Conservation (phyloP, 1,284 basidiomycete species). For the Hypsizygus ulmarius region DNA sequence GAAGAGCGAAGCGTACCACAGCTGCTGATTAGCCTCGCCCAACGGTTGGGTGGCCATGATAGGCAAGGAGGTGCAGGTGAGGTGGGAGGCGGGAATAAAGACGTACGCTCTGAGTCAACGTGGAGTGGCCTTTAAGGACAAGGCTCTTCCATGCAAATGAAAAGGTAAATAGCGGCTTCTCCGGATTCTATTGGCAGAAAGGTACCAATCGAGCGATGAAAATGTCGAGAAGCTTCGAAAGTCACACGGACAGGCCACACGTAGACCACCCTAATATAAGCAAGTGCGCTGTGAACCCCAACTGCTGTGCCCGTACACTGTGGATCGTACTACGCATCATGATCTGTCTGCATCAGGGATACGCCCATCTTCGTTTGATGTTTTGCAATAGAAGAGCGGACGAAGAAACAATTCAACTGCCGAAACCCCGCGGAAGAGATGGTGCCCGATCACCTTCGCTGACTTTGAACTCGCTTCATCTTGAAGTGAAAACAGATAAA, state of each 20-base stretch:
- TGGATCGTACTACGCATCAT: constrained; percentile 20
- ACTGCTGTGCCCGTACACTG: constrained; percentile 21
- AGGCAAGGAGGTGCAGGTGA: constrained; percentile 34
- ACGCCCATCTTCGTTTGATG: constrained; percentile 21
- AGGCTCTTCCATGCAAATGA: constrained; percentile 41
- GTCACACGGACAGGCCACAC: constrained; percentile 35
- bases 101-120: constrained; percentile 26
- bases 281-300: constrained; percentile 6
- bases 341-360: constrained; percentile 19
- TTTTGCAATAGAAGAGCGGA: constrained; percentile 4
- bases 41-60: constrained; percentile 55
- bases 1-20: constrained; percentile 45
- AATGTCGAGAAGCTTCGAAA: constrained; percentile 36
- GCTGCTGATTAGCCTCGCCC: constrained; percentile 56
- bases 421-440: constrained; percentile 29
- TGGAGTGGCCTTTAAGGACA: constrained; percentile 42
- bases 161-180: constrained; percentile 40
- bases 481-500: background rate
- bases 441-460: constrained; percentile 30
- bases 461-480: constrained; percentile 22
- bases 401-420: constrained; percentile 18
- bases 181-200: constrained; percentile 47
- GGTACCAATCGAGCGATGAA: constrained; percentile 38
- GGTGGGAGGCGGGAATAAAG: constrained; percentile 38
- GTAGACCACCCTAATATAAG: constrained; percentile 9